Evolutionary conservation across 306 rosid genomes (phyloP).

Genomic region (Abrus precatorius): DNA sequence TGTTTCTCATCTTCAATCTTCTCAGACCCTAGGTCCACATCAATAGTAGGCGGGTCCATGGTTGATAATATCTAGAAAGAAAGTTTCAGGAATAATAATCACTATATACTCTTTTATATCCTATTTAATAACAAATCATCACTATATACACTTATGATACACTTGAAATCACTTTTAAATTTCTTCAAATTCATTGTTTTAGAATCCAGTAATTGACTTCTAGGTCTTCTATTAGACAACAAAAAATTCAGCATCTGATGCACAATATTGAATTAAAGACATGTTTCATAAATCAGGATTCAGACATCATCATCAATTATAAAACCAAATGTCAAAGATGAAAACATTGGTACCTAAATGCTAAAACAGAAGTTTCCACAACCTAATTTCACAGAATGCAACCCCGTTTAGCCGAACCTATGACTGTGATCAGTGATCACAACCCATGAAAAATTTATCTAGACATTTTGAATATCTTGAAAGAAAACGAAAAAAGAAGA

Average conservation of each 20-base stretch:
- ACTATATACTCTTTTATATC: neutral
- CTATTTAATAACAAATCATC: slow-evolving; percentile 1
- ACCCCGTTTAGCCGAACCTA: neutral
- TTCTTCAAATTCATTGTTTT: slow-evolving; percentile 11
- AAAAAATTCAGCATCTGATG: slow-evolving; percentile 1
- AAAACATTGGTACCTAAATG: neutral
- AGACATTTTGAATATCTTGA: neutral
- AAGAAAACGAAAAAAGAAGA: neutral
- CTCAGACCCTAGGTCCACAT: slow-evolving; percentile 63
- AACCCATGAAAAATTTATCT: neutral
- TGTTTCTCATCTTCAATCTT: slow-evolving; percentile 71
- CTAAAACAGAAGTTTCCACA: neutral
- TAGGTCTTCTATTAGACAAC: neutral
- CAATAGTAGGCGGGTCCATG: slow-evolving; percentile 58
- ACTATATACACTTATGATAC: neutral
- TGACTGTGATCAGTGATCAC: neutral
- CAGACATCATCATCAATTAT: slow-evolving; percentile 8
- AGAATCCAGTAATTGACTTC: neutral
- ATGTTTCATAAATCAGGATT: slow-evolving; percentile 6
- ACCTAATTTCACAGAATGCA: neutral
- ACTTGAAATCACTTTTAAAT: neutral
- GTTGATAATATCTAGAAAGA: slow-evolving; percentile 56
- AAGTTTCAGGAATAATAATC: slow-evolving; percentile 30
- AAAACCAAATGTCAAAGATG: slow-evolving; percentile 6
- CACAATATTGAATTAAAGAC: neutral